Conservation (phyloP, 306 rosid species). For the Styphnolobium japonicum region DNA sequence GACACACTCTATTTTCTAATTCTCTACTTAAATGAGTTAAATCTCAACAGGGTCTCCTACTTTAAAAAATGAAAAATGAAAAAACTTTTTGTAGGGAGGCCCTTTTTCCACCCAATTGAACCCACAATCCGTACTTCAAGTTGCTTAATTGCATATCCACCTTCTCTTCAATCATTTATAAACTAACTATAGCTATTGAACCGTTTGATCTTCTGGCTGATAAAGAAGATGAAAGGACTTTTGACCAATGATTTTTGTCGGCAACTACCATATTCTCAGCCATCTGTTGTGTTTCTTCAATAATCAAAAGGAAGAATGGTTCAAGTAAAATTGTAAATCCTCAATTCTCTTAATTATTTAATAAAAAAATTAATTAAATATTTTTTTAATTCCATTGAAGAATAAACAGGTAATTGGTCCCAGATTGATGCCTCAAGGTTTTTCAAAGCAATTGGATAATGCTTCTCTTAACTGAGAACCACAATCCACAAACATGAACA, state of each 20-base stretch:
- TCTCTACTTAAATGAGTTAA: too few relatives aligned
- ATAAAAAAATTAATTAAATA: too few relatives aligned
- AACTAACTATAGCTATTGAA: neutral
- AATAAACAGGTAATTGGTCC: neutral
- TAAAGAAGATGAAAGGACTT: neutral
- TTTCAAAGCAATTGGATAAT: neutral
- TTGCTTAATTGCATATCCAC: neutral
- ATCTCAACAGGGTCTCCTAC: too few relatives aligned
- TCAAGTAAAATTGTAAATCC: too few relatives aligned
- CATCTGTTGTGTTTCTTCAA: too few relatives aligned
- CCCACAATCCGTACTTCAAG: neutral
- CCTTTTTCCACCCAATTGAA: neutral
- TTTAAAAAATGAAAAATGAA: too few relatives aligned
- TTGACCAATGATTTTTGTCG: neutral
- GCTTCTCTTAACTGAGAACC: neutral
- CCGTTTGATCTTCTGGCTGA: neutral
- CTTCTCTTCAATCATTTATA: neutral
- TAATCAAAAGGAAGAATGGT: neutral
- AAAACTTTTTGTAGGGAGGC: neutral
- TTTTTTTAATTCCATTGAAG: too few relatives aligned
- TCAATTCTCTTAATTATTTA: too few relatives aligned
- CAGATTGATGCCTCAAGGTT: neutral
- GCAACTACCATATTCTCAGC: neutral
- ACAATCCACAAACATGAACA: neutral
- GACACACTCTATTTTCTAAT: too few relatives aligned